phyloP scores from a whole-genome alignment of 2,329 filamentous ascomycete species.

The Aureobasidium leucospermi region DNA sequence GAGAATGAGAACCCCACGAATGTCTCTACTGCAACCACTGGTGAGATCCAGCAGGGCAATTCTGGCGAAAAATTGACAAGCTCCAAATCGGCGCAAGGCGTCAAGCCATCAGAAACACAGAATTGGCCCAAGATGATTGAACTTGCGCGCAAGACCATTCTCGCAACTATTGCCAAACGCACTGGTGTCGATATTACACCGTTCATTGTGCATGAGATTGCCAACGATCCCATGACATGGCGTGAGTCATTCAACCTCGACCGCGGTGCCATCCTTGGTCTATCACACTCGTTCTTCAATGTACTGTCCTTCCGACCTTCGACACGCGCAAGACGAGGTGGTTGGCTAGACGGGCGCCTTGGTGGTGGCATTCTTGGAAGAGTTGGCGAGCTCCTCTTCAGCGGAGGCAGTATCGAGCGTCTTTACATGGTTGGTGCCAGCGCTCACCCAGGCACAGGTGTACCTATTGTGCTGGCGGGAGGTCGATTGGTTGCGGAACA shows the following conservation, averaged over 20 bases:
- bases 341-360: slow-evolving; percentile 20
- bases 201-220: slow-evolving; percentile 51
- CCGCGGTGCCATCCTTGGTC: slow-evolving; percentile 64
- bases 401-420: slow-evolving; percentile 35
- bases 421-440: slow-evolving; percentile 69
- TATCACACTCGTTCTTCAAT: slow-evolving; percentile 68
- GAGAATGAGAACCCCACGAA: slow-evolving; percentile 29
- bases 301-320: slow-evolving; percentile 59
- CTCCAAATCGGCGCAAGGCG: slow-evolving; percentile 28
- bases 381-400: slow-evolving; percentile 17
- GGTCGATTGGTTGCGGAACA: slow-evolving; percentile 55
- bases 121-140: slow-evolving; percentile 57
- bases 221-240: slow-evolving; percentile 63
- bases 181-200: slow-evolving; percentile 49
- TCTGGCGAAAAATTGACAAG: slow-evolving; percentile 15
- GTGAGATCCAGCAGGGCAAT: neutral
- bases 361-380: slow-evolving; percentile 13
- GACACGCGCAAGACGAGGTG: slow-evolving; percentile 49
- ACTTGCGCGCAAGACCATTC: slow-evolving; percentile 52
- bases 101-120: slow-evolving; percentile 38
- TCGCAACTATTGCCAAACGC: slow-evolving; percentile 53
- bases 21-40: neutral
- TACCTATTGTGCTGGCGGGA: slow-evolving; percentile 65
- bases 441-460: slow-evolving; percentile 68
- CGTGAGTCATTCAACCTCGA: slow-evolving; percentile 64